These are phyloP conservation scores for Nakazawaea siamensis DNA, from an alignment of 805 yeast genomes.

Conservation along the genomic window DNA sequence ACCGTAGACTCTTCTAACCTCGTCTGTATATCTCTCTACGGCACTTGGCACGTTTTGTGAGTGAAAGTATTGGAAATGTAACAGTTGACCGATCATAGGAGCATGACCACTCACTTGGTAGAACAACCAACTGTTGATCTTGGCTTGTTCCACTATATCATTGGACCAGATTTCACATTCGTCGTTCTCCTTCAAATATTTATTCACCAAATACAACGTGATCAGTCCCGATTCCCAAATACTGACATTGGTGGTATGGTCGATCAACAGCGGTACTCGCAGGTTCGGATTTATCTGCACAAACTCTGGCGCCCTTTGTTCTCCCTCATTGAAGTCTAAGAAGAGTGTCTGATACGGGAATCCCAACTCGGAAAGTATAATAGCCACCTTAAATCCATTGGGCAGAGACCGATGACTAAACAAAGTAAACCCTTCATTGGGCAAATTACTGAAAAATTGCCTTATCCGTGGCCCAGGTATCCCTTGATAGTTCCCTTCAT, in stretches of 20 bases:
- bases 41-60: slow-evolving; percentile 81
- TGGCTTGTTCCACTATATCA: slow-evolving; percentile 71
- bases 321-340: slow-evolving; percentile 81
- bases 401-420: slow-evolving; percentile 86
- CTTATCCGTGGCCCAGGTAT: too few species aligned
- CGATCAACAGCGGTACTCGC: slow-evolving; percentile 89
- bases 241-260: slow-evolving; percentile 71
- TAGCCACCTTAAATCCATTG: slow-evolving; percentile 93
- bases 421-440: slow-evolving; percentile 75
- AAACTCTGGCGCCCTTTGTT: slow-evolving; percentile 89
- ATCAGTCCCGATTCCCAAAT: slow-evolving; percentile 97
- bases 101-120: slow-evolving; percentile 97
- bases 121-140: slow-evolving; percentile 81
- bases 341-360: slow-evolving; percentile 74
- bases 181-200: slow-evolving; percentile 53
- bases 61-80: slow-evolving; percentile 89
- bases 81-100: slow-evolving; percentile 97
- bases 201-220: slow-evolving; percentile 70
- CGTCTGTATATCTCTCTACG: slow-evolving; percentile 84
- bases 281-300: slow-evolving; percentile 94
- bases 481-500: too few species aligned
- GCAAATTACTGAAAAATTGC: slow-evolving; percentile 68
- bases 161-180: slow-evolving; percentile 75
- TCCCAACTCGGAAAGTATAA: slow-evolving; percentile 76
- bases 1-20: slow-evolving; percentile 87